Conservation (phyloP, 306 rosid species). For the Cucurbita maxima region DNA sequence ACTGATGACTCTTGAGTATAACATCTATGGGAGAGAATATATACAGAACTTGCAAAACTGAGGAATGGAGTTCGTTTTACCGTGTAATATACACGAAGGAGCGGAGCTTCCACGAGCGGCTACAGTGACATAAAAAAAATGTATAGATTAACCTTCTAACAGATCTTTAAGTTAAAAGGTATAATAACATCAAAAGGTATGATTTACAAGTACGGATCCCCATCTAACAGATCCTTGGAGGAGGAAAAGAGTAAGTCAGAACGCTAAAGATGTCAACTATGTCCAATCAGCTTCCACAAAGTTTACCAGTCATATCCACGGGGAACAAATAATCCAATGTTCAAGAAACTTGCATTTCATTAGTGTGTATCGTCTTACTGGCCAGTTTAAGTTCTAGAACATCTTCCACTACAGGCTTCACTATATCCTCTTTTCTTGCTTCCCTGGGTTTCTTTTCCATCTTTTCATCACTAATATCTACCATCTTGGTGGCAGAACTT, state of each 20-base stretch:
- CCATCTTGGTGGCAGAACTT: constrained; percentile 3
- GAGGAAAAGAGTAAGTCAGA: neutral
- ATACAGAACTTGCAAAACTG: constrained; percentile 1
- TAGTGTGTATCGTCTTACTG: neutral
- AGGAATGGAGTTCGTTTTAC: neutral
- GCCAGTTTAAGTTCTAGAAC: constrained; percentile 2
- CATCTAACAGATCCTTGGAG: neutral
- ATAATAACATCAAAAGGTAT: neutral
- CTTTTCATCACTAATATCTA: constrained; percentile 2
- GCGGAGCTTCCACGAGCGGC: constrained; percentile 2
- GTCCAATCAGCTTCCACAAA: neutral
- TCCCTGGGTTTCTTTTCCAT: neutral
- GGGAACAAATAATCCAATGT: neutral
- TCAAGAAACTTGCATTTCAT: constrained; percentile 11
- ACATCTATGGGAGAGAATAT: neutral
- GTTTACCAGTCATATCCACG: neutral
- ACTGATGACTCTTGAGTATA: neutral
- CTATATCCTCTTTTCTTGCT: constrained; percentile 3
- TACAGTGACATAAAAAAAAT: neutral
- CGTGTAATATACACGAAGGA: neutral
- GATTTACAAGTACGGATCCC: neutral
- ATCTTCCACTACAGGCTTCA: neutral
- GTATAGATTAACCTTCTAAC: neutral
- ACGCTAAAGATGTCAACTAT: neutral
- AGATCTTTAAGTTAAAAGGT: neutral